phyloP scores from a whole-genome alignment of 192 early-diverging fungal species.

The Lobosporangium transversale region DNA sequence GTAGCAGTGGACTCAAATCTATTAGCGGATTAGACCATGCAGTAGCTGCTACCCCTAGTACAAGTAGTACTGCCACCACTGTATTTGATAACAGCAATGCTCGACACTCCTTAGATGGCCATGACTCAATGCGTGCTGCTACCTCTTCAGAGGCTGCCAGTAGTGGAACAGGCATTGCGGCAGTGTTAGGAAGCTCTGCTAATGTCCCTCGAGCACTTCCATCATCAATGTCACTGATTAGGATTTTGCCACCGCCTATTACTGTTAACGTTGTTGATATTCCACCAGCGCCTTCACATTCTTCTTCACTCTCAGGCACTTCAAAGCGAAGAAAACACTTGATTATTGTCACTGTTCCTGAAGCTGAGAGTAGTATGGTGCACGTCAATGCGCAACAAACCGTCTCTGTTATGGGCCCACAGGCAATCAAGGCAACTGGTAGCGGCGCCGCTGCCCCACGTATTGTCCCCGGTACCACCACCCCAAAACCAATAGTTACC shows the following conservation, averaged over 20 bases:
- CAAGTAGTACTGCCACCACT: not conserved
- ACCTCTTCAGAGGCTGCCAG: constrained; percentile 35
- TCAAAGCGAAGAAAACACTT: constrained; percentile 43
- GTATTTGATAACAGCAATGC: not conserved
- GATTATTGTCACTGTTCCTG: constrained; percentile 41
- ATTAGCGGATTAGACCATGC: constrained; percentile 42
- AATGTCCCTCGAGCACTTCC: constrained; percentile 36
- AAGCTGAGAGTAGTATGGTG: constrained; percentile 28
- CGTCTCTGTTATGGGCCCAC: not conserved
- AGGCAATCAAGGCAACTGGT: not conserved
- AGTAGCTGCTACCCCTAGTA: not conserved
- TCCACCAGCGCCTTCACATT: constrained; percentile 47
- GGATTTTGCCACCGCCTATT: constrained; percentile 40
- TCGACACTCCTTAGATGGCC: constrained; percentile 6
- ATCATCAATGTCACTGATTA: constrained; percentile 42
- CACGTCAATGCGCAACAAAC: constrained; percentile 27
- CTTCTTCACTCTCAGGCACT: constrained; percentile 46
- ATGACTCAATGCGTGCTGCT: too few species aligned
- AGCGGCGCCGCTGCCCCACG: constrained; percentile 12
- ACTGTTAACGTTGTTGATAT: constrained; percentile 42
- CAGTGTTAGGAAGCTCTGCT: constrained; percentile 28
- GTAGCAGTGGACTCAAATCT: constrained; percentile 4
- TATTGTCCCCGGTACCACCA: constrained; percentile 18
- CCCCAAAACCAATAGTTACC: constrained; percentile 35
- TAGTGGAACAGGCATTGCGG: constrained; percentile 41